Evolutionary conservation across 352 stramenopile genomes (phyloP).

Genomic region (Blastocystis sp.): DNA sequence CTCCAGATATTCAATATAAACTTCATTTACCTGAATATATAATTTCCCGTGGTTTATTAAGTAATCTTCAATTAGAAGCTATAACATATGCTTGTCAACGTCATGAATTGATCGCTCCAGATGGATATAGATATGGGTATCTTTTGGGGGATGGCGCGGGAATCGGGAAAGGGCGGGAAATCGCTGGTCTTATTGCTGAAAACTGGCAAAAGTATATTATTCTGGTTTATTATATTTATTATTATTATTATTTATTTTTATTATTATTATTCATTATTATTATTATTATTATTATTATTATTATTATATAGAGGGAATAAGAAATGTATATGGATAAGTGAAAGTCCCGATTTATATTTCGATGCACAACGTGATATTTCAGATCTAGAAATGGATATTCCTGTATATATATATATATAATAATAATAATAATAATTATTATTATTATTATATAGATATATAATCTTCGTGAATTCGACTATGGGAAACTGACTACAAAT

Average conservation of each 20-base stretch:
- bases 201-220: constrained; percentile 41
- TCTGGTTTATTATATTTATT: too few species aligned
- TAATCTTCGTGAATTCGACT: too few species aligned
- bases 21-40: constrained; percentile 37
- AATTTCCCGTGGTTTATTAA: constrained; percentile 47
- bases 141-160: constrained; percentile 53
- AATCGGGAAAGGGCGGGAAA: constrained; percentile 57
- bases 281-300: too few species aligned
- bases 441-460: too few species aligned
- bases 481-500: too few species aligned
- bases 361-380: constrained; percentile 50
- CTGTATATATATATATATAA: too few species aligned
- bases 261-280: too few species aligned
- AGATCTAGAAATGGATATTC: too few species aligned
- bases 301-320: constrained; percentile 39
- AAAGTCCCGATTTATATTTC: constrained; percentile 50
- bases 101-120: constrained; percentile 44
- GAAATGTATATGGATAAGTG: constrained; percentile 56
- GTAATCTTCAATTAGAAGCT: constrained; percentile 51
- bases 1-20: constrained; percentile 11
- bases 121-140: constrained; percentile 46
- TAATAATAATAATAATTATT: too few species aligned
- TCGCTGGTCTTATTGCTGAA: constrained; percentile 53
- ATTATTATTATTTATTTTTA: too few species aligned
- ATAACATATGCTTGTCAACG: constrained; percentile 52